These are phyloP conservation scores for Thalassiosira exigua DNA, from an alignment of 352 stramenopile genomes.

Conservation along the genomic window DNA sequence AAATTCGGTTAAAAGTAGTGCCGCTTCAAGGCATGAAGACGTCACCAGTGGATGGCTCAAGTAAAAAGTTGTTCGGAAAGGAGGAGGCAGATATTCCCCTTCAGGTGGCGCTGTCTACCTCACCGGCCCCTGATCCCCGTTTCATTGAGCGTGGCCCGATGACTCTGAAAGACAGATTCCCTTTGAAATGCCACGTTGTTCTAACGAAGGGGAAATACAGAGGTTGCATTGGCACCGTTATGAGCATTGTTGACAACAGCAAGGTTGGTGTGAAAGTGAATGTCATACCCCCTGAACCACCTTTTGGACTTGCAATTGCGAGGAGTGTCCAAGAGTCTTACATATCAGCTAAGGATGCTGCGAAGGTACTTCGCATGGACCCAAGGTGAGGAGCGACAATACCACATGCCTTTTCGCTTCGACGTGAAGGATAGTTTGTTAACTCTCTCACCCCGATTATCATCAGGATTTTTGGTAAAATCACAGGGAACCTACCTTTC, in stretches of 20 bases:
- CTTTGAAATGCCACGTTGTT: conserved; percentile 88
- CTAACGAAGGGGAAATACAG: conserved; percentile 88
- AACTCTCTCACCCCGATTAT: no score
- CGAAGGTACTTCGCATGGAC: conserved; percentile 92
- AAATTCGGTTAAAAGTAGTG: conserved; percentile 88
- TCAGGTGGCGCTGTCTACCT: conserved; percentile 93
- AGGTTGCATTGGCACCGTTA: conserved; percentile 91
- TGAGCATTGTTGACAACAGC: conserved; percentile 78
- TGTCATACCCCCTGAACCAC: conserved; percentile 93
- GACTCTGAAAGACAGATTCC: conserved; percentile 90
- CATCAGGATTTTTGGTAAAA: conserved; percentile 91
- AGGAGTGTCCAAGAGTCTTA: conserved; percentile 92
- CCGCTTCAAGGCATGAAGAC: conserved; percentile 92
- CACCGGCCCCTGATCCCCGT: conserved; percentile 91
- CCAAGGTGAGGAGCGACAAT: no score
- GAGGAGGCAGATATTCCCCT: conserved; percentile 94
- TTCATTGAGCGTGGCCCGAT: conserved; percentile 90
- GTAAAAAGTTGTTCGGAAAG: conserved; percentile 95
- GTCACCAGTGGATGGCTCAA: conserved; percentile 91
- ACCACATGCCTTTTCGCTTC: no score
- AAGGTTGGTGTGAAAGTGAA: conserved; percentile 90
- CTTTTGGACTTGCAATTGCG: conserved; percentile 96
- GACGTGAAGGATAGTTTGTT: no score
- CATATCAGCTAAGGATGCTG: conserved; percentile 83
- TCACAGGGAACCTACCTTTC: conserved; percentile 93